These are phyloP conservation scores for Talaromyces nanjingensis DNA, from an alignment of 495 filamentous ascomycete genomes.

Conservation along the genomic window DNA sequence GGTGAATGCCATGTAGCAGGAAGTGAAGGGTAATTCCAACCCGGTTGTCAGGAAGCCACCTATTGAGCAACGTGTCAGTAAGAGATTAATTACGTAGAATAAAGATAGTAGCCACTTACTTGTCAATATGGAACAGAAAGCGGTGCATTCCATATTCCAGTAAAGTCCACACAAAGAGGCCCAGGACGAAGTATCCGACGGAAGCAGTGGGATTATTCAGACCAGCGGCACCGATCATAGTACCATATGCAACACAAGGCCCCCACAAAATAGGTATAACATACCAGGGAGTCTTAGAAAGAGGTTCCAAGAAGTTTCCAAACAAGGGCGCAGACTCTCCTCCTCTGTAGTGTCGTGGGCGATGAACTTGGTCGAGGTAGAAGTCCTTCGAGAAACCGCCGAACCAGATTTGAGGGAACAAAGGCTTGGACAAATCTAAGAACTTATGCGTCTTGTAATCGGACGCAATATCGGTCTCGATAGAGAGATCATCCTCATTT, in stretches of 20 bases:
- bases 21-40: constrained; percentile 88
- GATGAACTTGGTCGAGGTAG: constrained; percentile 93
- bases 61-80: constrained; percentile 21
- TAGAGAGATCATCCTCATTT: constrained; percentile 73
- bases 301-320: constrained; percentile 93
- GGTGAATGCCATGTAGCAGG: constrained; percentile 92
- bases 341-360: constrained; percentile 88
- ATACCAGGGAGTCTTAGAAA: constrained; percentile 93
- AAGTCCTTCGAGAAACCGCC: constrained; percentile 88
- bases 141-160: constrained; percentile 88
- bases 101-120: constrained; percentile 45
- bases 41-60: constrained; percentile 86
- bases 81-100: background rate
- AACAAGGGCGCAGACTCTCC: constrained; percentile 91
- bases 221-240: constrained; percentile 57
- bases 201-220: constrained; percentile 36
- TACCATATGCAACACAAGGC: constrained; percentile 70
- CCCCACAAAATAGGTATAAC: constrained; percentile 79
- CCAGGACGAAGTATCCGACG: constrained; percentile 53
- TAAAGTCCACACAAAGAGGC: constrained; percentile 76
- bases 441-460: constrained; percentile 91
- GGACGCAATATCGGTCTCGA: constrained; percentile 65
- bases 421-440: constrained; percentile 77
- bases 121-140: constrained; percentile 89
- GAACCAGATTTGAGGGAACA: constrained; percentile 83